Base-by-base conservation (phyloP, 2,329 filamentous ascomycete species). In the Pyrenochaeta sp. region DNA sequence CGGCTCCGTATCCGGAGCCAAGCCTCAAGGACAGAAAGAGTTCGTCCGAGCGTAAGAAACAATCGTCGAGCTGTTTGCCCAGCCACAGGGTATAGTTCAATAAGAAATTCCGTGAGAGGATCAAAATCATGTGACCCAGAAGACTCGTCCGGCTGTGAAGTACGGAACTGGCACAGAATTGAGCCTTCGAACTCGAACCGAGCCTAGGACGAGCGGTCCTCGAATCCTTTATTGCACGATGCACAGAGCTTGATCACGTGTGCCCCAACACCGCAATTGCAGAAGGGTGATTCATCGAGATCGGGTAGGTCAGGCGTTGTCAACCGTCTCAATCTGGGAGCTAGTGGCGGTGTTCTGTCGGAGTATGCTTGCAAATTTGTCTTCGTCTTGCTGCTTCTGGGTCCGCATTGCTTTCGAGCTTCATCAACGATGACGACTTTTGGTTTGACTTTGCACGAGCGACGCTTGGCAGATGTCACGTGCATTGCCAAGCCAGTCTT, bases 241-340 rank as follows among this genome's bases (percentile, higher is more conserved):
- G 48, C 48, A 42, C 69, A 72, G 50, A 57, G 61, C 36, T 56
- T 66, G 11, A 56, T 17, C 7, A 56, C 15, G 37, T 52, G 46
- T 15, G 44, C 30, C 18, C 49, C 50, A 1, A 46, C 35, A 48
- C 67, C 71, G 43, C 75, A 77, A 44, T 66, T 51, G 48, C 75
- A 77, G 39, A 77, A 77, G 2, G 58, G 51, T 3, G 45, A 43
- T 15, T 64, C 66, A 2, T 66, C 66, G 10, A 74, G 20, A 7
- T 69, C 64, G 3, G 62, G 51, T 10, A 77, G 44, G 4, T 76
- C 74, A 42, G 74, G 75, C 18, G 74, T 72, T 17, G 68, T 43
- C 32, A 76, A 50, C n/a, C 73, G 63, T 15, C 41, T 46, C 27
- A 69, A 46, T 35, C 61, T 67, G 20, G 75, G 73, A n/a, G 71